Percentiles rank a stretch among this genome's conserved stretches.
Evolutionary conservation across 108 stramenopile genomes (phyloP).

Genomic region (Nitzschia inconspicua): DNA sequence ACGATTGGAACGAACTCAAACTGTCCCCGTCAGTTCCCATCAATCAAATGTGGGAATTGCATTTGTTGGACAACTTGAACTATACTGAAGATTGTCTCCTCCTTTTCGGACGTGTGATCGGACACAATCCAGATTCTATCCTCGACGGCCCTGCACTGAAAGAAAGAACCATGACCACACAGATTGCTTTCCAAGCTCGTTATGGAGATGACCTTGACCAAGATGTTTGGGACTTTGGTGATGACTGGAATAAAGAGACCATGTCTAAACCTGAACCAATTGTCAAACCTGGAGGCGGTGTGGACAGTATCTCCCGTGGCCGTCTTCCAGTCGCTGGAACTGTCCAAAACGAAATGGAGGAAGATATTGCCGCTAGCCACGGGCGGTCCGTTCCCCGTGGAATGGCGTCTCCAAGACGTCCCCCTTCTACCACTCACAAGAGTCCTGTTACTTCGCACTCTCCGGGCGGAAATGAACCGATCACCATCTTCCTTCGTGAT

Average conservation of each 20-base stretch:
- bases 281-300: background rate
- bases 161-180: slow-evolving; percentile 52
- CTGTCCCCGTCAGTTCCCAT: slow-evolving; percentile 55
- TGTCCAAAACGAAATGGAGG: slow-evolving; percentile 11
- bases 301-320: slow-evolving; percentile 20
- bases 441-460: slow-evolving; percentile 23
- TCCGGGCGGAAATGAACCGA: slow-evolving; percentile 44
- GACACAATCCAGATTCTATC: slow-evolving; percentile 47
- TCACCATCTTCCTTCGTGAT: slow-evolving; percentile 56
- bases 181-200: slow-evolving; percentile 55
- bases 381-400: background rate
- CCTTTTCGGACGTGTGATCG: slow-evolving; percentile 57
- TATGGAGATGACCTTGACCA: slow-evolving; percentile 57
- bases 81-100: slow-evolving; percentile 57
- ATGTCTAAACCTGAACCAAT: slow-evolving; percentile 17
- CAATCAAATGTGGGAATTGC: slow-evolving; percentile 67
- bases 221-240: slow-evolving; percentile 62
- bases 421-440: slow-evolving; percentile 17
- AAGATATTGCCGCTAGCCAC: slow-evolving; percentile 1
- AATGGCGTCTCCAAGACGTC: slow-evolving; percentile 7
- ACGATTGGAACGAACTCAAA: slow-evolving; percentile 59
- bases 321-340: slow-evolving; percentile 45
- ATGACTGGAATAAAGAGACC: slow-evolving; percentile 17
- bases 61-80: slow-evolving; percentile 56
- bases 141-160: slow-evolving; percentile 31